A percentile compares a stretch with the other conserved stretches of the same genome.
Evolutionary conservation across 345 rosid species (phyloP).

Genomic region (Noccaea bulbosa): DNA sequence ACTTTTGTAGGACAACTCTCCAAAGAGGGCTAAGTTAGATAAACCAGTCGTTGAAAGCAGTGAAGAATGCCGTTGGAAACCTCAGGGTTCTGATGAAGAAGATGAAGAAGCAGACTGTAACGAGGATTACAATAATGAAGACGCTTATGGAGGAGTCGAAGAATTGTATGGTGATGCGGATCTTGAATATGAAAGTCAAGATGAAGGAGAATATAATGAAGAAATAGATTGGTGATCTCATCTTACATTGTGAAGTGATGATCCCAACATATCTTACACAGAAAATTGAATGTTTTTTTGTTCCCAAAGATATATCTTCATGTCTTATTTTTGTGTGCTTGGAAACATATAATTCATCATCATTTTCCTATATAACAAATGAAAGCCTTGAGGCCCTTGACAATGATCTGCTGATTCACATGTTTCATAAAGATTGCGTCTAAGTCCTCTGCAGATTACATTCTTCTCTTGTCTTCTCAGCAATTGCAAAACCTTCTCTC

Average conservation of each 20-base stretch:
- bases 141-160: conserved; percentile 20
- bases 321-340: neutral
- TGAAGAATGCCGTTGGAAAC: conserved; percentile 23
- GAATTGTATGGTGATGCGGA: conserved; percentile 15
- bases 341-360: neutral
- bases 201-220: conserved; percentile 24
- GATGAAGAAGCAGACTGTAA: conserved; percentile 31
- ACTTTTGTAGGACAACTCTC: conserved; percentile 40
- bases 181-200: conserved; percentile 27
- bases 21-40: conserved; percentile 31
- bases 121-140: conserved; percentile 29
- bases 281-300: neutral
- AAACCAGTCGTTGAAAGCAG: conserved; percentile 26
- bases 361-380: conserved; percentile 12
- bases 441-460: neutral
- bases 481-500: neutral
- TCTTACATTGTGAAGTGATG: conserved; percentile 16
- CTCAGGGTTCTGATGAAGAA: conserved; percentile 12
- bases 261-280: conserved; percentile 19
- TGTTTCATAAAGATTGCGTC: conserved; percentile 9
- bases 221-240: conserved; percentile 34
- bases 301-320: neutral
- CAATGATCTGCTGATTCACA: conserved; percentile 9
- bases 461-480: conserved; percentile 12
- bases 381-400: conserved; percentile 12